Evolutionary conservation across 768 basidiomycete species (phyloP), one percentile per base, ranked within the genome.

Genomic region (Neoboletus magnificus): DNA sequence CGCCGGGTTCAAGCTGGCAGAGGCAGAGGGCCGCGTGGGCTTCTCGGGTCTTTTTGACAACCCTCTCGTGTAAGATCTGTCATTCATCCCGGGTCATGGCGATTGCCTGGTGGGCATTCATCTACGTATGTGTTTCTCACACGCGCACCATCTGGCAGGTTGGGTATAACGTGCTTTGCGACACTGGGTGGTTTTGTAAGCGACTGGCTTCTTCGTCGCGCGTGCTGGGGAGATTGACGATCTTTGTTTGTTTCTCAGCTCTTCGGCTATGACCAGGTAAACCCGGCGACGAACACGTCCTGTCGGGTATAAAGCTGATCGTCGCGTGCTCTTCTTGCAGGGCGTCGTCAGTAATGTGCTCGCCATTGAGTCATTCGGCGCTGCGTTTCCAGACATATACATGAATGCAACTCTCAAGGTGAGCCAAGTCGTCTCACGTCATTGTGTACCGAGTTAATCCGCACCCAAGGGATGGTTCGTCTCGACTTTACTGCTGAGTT

Each of bases 281-380:
- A 32, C 7, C 22, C 3, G 20, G 6, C 16, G 32, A 30, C 5
- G 39, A 32, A n/a, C 9, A 16, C 11, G 30, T 35, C 46, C 12
- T 13, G n/a, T 20, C 23, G 13, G 12, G 8, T 3, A n/a, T 30
- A 9, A 20, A 29, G 15, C 49, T 58, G 16, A 62, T 44, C 23
- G 16, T 44, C 23, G 16, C 2, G 2, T 52, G 10, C 35, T 4
- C 40, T n/a, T 49, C 2, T 57, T 45, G 12, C 30, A 69, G 71
- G 69, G 68, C 7, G 71, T 71, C 40, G 62, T 72, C 36, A 66
- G 66, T 22, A 66, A 65, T 27, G 70, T 72, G n/a, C 71, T 71
- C 12, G 66, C 63, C 11, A 71, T 72, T 36, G 66, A 71, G 35
- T 72, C 69, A 32, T 71, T 71, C 20, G 69, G 70, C n/a, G 69